Evolutionary conservation across 371 early-diverging fungal genomes (phyloP).

Genomic region (Phascolomyces articulosus): DNA sequence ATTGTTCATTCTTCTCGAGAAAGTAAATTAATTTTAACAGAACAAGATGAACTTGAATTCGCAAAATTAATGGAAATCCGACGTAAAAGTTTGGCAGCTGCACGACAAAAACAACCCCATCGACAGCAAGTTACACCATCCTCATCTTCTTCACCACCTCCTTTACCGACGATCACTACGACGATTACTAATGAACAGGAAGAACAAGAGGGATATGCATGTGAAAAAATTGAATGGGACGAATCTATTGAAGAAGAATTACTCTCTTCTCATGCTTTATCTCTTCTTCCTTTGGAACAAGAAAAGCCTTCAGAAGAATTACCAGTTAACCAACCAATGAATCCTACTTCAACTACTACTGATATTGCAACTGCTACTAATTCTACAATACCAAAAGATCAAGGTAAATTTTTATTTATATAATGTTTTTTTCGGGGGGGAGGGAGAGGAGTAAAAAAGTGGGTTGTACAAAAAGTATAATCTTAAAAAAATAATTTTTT

Average conservation of each 20-base stretch:
- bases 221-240: slow-evolving; percentile 1
- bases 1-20: slow-evolving; percentile 38
- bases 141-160: too few relatives aligned
- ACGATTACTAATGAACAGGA: not conserved
- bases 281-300: not conserved
- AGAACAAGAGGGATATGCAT: not conserved
- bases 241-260: not conserved
- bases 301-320: not conserved
- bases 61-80: slow-evolving; percentile 21
- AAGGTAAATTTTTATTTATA: too few relatives aligned
- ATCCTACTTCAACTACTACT: not conserved
- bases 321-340: not conserved
- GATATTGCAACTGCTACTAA: not conserved
- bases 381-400: too few relatives aligned
- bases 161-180: not conserved
- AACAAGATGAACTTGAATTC: slow-evolving; percentile 45
- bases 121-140: too few relatives aligned
- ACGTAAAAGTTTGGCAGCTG: not conserved
- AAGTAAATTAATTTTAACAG: slow-evolving; percentile 37
- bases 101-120: not conserved
- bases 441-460: too few relatives aligned
- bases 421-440: too few relatives aligned
- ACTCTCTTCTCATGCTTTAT: too few relatives aligned
- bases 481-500: too few relatives aligned
- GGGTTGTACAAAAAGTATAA: too few relatives aligned